These are phyloP conservation scores for Akanthomyces muscarius DNA, from an alignment of 2,329 filamentous ascomycete species.

Conservation along the genomic window DNA sequence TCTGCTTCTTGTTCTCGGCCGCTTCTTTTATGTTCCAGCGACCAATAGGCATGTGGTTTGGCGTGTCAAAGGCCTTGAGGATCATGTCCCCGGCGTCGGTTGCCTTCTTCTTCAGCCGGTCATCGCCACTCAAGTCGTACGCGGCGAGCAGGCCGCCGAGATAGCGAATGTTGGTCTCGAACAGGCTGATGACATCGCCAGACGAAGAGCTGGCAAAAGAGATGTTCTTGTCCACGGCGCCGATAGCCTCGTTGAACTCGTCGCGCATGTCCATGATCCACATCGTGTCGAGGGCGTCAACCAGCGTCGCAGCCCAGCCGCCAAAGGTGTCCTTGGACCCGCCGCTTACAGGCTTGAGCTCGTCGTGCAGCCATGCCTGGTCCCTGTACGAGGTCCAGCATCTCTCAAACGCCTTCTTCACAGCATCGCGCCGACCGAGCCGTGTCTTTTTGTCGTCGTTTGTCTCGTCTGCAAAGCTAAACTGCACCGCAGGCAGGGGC, in stretches of 20 bases:
- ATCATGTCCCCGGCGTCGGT: slow-evolving; percentile 50
- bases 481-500: slow-evolving; percentile 11
- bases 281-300: slow-evolving; percentile 58
- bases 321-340: slow-evolving; percentile 45
- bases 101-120: slow-evolving; percentile 43
- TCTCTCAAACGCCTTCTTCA: slow-evolving; percentile 40
- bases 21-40: slow-evolving; percentile 27
- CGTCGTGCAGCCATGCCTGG: slow-evolving; percentile 50
- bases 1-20: slow-evolving; percentile 24
- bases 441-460: slow-evolving; percentile 25
- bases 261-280: slow-evolving; percentile 57
- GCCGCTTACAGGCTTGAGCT: slow-evolving; percentile 47
- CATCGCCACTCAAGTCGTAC: slow-evolving; percentile 45
- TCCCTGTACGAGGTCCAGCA: slow-evolving; percentile 49
- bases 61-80: slow-evolving; percentile 49
- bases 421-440: slow-evolving; percentile 35
- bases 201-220: slow-evolving; percentile 45
- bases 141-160: slow-evolving; percentile 50
- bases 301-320: slow-evolving; percentile 55
- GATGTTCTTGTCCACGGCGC: slow-evolving; percentile 42
- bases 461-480: slow-evolving; percentile 18
- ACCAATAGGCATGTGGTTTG: slow-evolving; percentile 44
- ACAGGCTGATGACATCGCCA: slow-evolving; percentile 41
- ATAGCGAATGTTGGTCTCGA: slow-evolving; percentile 54
- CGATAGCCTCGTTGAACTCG: slow-evolving; percentile 53